phyloP scores from a whole-genome alignment of 495 filamentous ascomycete genomes.

The Cenococcum geophilum region DNA sequence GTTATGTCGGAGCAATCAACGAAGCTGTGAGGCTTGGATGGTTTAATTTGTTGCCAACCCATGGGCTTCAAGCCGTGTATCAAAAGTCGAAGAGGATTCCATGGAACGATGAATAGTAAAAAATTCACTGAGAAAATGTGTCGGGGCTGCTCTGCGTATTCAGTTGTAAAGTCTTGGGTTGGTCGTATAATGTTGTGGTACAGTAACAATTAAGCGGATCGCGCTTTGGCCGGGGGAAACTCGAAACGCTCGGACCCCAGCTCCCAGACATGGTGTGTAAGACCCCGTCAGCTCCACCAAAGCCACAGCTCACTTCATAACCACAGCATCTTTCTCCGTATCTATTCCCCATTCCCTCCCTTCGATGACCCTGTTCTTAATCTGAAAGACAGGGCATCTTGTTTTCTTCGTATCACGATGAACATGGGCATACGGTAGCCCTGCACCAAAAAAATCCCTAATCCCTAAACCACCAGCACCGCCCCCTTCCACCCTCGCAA shows the following conservation, averaged over 20 bases:
- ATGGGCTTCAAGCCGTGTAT: no score
- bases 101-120: no score
- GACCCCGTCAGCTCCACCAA: background rate
- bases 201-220: no score
- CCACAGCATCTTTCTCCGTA: background rate
- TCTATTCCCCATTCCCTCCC: background rate
- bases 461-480: background rate
- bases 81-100: no score
- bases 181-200: no score
- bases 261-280: background rate
- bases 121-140: no score
- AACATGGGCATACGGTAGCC: constrained; percentile 24
- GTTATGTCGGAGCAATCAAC: no score
- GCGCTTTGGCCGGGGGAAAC: no score
- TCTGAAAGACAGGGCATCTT: background rate
- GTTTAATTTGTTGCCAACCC: no score
- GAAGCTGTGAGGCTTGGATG: no score
- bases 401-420: constrained; percentile 14
- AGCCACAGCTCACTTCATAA: constrained; percentile 5
- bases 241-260: background rate
- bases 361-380: background rate
- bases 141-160: no score
- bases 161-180: no score
- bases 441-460: background rate
- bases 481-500: background rate